phyloP scores from a whole-genome alignment of 208 protist genomes.

The Kentomonas sorsogonicus region DNA sequence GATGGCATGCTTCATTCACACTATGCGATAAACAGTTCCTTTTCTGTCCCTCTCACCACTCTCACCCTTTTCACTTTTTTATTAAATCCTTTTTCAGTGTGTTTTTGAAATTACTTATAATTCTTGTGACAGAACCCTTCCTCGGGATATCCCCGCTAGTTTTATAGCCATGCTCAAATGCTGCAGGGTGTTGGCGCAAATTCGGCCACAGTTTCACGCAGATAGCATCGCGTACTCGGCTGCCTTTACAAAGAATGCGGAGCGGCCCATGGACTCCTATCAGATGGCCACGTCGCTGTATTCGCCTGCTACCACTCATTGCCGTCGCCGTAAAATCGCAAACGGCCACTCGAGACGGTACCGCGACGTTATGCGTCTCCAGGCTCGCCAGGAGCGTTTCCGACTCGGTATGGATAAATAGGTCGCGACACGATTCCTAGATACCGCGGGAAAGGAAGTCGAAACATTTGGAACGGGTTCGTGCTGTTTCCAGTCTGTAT shows the following conservation, averaged over 20 bases:
- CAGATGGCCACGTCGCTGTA: slow-evolving; percentile 43
- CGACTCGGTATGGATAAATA: too few species aligned
- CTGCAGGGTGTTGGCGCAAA: too few species aligned
- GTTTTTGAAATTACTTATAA: slow-evolving; percentile 22
- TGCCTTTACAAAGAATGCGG: slow-evolving; percentile 40
- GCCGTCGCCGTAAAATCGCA: slow-evolving; percentile 42
- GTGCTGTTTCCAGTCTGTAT: too few species aligned
- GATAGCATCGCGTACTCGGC: slow-evolving; percentile 43
- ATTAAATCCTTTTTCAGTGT: slow-evolving; percentile 7
- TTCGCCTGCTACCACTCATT: slow-evolving; percentile 30
- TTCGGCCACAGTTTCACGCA: slow-evolving; percentile 35
- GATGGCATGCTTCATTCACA: too few species aligned
- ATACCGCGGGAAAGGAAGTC: too few species aligned
- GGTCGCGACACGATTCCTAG: too few species aligned
- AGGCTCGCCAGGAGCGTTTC: too few species aligned
- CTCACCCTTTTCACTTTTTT: slow-evolving; percentile 9
- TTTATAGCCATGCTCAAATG: too few species aligned
- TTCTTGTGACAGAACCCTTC: too few species aligned
- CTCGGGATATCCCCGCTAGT: too few species aligned
- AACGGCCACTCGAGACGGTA: slow-evolving; percentile 29
- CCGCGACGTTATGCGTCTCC: too few species aligned
- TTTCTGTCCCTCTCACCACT: neutral
- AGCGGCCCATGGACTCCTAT: slow-evolving; percentile 29
- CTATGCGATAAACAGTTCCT: neutral
- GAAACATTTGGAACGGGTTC: too few species aligned